A percentile compares a stretch with the other conserved stretches of the same genome.
phyloP scores from a whole-genome alignment of 495 filamentous ascomycete genomes.

The Penicillium parvum region DNA sequence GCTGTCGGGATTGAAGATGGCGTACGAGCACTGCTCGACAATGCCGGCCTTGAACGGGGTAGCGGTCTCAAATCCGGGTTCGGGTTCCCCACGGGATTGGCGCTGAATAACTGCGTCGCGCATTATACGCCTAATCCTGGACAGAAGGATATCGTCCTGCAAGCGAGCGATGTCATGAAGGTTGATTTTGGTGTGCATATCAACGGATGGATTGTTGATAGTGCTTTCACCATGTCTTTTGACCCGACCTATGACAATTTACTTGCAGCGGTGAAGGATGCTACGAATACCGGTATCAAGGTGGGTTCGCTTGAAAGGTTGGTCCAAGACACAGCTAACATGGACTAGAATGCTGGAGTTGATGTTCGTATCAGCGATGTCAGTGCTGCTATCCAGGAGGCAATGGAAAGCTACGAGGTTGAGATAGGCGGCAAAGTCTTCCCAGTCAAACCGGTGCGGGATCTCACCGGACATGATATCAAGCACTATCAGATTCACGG shows the following conservation, averaged over 20 bases:
- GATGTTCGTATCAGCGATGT: constrained; percentile 59
- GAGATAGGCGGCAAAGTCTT: constrained; percentile 52
- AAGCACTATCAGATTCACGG: constrained; percentile 56
- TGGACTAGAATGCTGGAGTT: constrained; percentile 49
- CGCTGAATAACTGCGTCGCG: constrained; percentile 82
- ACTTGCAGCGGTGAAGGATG: constrained; percentile 74
- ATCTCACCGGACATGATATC: constrained; percentile 58
- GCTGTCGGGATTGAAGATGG: constrained; percentile 83
- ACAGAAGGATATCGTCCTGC: constrained; percentile 68
- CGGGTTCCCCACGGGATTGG: constrained; percentile 84
- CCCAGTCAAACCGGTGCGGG: constrained; percentile 56
- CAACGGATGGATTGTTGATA: constrained; percentile 88
- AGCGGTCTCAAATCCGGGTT: constrained; percentile 76
- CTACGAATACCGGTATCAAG: constrained; percentile 80
- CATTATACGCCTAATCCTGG: constrained; percentile 93
- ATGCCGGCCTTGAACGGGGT: constrained; percentile 73
- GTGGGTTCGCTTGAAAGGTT: constrained; percentile 18
- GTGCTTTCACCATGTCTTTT: constrained; percentile 86
- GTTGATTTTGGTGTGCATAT: constrained; percentile 91
- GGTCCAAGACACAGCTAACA: background rate
- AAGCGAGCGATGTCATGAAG: constrained; percentile 85
- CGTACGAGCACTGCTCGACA: constrained; percentile 72
- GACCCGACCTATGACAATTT: constrained; percentile 83
- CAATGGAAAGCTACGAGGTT: constrained; percentile 64
- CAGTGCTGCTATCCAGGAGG: constrained; percentile 59